Base-by-base conservation (phyloP, 164 flowering plant genomes). In the Brasenia schreberi region DNA sequence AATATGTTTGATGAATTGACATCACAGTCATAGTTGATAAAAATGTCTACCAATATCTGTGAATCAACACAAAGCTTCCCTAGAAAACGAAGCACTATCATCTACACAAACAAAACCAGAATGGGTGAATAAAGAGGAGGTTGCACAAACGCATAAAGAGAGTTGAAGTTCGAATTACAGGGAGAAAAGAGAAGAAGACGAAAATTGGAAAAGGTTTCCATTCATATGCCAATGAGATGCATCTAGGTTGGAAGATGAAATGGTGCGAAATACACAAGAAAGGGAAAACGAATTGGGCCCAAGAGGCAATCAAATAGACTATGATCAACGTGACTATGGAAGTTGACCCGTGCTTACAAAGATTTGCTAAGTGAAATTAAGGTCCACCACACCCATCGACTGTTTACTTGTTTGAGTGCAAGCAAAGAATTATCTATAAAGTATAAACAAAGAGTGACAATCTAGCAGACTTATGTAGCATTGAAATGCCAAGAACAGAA, bases 11-110 rank as follows among this genome's bases (percentile, higher is more conserved):
- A 85, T 60, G 96, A 90, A 79, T 90, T 84, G 71, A 92, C 98
- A 85, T 92, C 98, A 81, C 98, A 92, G 67, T 92, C 98, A 76
- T 92, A 92, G 73, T 92, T 92, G 61, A 88, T 80, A 69, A 92
- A 92, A 67, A 92, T 90, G 74, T 92, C 98, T 17, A 92, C 94
- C 78, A 92, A 75, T 63, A 92, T 85, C 79, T 90, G 98, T 67
- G 98, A 92, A 82, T 90, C 96, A 65, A 85, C 77, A 72, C 90
- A 92, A 5, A 92, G 88, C 81, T 81, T 89, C 71, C 89, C 98
- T 63, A 92, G 72, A 80, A 92, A 87, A 69, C 87, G 84, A 67
- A 95, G 94, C 70, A 95, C 99, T 68, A 83, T 95, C 92, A 95
- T 87, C n/a, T n/a, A 33, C 39, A 33, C 39, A 33, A 33, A 33